A percentile compares a stretch with the other conserved stretches of the same genome.
phyloP scores from a whole-genome alignment of 805 yeast species.

The Wickerhamiella galacta region DNA sequence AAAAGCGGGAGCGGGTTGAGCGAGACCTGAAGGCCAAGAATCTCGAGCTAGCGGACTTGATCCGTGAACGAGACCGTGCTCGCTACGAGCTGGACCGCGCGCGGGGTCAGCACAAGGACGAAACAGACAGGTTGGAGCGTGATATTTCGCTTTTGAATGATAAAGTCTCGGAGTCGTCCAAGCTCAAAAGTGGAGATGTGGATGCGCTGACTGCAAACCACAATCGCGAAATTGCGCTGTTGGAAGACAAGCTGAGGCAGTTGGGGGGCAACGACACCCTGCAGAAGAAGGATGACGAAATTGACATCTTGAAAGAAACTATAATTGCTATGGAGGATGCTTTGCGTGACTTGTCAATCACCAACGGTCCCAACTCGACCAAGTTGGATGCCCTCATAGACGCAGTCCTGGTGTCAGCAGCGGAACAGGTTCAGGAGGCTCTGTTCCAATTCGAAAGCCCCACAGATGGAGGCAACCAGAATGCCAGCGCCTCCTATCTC shows the following conservation, averaged over 20 bases:
- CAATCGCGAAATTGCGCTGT: conserved; percentile 12
- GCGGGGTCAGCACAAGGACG: conserved; percentile 46
- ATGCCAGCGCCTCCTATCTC: conserved; percentile 53
- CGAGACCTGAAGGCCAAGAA: conserved; percentile 73
- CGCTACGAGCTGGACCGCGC: conserved; percentile 61
- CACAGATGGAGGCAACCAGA: conserved; percentile 66
- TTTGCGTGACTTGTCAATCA: conserved; percentile 29
- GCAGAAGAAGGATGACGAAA: conserved; percentile 56
- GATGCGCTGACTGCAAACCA: conserved; percentile 26
- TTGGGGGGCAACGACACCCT: conserved; percentile 23
- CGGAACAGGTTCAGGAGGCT: conserved; percentile 56
- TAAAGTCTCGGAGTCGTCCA: conserved; percentile 41
- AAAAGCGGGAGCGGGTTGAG: conserved; percentile 65
- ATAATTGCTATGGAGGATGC: conserved; percentile 40
- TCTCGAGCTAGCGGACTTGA: conserved; percentile 73
- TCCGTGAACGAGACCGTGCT: conserved; percentile 79
- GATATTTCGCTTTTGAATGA: conserved; percentile 45
- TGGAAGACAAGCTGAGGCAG: conserved; percentile 17
- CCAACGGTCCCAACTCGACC: conserved; percentile 12
- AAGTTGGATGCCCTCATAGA: conserved; percentile 33
- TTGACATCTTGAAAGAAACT: conserved; percentile 63
- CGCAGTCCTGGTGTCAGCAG: conserved; percentile 50
- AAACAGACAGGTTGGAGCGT: conserved; percentile 47
- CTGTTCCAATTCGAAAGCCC: conserved; percentile 57
- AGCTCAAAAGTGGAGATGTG: conserved; percentile 46